A percentile compares a stretch with the other conserved stretches of the same genome.
These are phyloP conservation scores for Pleomassaria siparia DNA, from an alignment of 2,329 filamentous ascomycete species.

Conservation along the genomic window DNA sequence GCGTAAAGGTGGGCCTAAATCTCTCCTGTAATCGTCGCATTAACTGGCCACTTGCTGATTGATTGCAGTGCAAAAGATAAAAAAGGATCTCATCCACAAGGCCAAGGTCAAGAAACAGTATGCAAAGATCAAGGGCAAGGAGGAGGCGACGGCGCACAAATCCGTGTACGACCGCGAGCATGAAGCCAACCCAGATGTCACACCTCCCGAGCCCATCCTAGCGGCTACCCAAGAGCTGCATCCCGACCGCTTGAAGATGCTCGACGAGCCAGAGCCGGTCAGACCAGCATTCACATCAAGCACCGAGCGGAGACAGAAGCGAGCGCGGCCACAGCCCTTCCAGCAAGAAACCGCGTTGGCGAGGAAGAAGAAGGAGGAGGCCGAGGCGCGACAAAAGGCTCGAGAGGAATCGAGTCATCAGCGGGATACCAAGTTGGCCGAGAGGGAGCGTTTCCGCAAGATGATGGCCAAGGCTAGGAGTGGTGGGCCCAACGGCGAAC, in stretches of 20 bases:
- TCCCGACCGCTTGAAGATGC: constrained; percentile 61
- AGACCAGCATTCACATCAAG: constrained; percentile 20
- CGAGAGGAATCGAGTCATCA: constrained; percentile 66
- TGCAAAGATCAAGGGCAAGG: constrained; percentile 75
- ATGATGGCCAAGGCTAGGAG: constrained; percentile 63
- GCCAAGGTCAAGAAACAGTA: constrained; percentile 93
- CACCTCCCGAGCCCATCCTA: constrained; percentile 21
- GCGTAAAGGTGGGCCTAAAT: constrained; percentile 64
- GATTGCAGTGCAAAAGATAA: constrained; percentile 78
- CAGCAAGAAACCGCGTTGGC: constrained; percentile 50
- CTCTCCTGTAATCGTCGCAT: neutral
- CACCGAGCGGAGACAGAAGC: constrained; percentile 23
- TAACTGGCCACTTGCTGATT: constrained; percentile 1
- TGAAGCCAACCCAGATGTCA: constrained; percentile 7
- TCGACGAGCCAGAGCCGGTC: constrained; percentile 46
- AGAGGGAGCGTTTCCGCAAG: constrained; percentile 71
- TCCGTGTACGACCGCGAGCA: constrained; percentile 38
- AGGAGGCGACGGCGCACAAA: constrained; percentile 44
- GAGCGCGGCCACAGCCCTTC: constrained; percentile 43
- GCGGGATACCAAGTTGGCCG: constrained; percentile 54
- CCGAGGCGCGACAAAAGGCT: constrained; percentile 59
- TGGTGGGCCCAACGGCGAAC: constrained; percentile 68
- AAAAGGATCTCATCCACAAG: constrained; percentile 83
- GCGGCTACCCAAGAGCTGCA: constrained; percentile 56
- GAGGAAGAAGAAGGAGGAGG: constrained; percentile 61